These are phyloP conservation scores for Penicillium sp. DNA, from an alignment of 2,329 filamentous ascomycete species.

Conservation along the genomic window DNA sequence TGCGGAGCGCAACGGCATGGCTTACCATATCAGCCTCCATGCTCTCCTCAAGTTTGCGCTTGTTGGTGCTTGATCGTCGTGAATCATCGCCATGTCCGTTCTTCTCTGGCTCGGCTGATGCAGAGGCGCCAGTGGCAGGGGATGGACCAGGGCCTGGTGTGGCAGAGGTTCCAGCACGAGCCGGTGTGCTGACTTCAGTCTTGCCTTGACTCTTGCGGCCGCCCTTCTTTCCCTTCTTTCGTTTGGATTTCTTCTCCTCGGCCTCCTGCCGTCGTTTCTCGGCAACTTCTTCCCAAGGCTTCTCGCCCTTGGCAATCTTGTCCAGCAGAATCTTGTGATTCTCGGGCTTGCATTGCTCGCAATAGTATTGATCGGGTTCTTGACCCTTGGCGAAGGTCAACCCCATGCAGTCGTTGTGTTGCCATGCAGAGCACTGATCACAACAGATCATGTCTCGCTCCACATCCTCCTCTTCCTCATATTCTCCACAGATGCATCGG, in stretches of 20 bases:
- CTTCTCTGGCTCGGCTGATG: conserved; percentile 29
- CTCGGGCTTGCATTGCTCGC: conserved; percentile 83
- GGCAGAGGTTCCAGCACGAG: conserved; percentile 30
- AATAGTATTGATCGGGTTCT: conserved; percentile 83
- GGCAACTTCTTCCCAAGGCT: conserved; percentile 77
- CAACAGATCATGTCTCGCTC: conserved; percentile 95
- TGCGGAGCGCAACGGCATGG: not conserved
- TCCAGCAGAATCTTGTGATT: conserved; percentile 80
- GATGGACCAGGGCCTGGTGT: conserved; percentile 29
- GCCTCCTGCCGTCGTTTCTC: conserved; percentile 64
- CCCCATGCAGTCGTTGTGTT: conserved; percentile 95
- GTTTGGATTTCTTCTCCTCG: conserved; percentile 58
- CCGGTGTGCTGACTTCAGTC: conserved; percentile 47
- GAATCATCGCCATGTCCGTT: conserved; percentile 28
- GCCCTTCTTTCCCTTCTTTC: conserved; percentile 56
- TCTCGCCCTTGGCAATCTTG: conserved; percentile 76
- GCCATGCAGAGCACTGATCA: conserved; percentile 90
- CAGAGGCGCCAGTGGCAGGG: conserved; percentile 25
- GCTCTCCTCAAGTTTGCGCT: conserved; percentile 48
- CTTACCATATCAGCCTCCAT: conserved; percentile 39
- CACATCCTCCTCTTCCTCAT: conserved; percentile 80
- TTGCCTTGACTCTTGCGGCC: conserved; percentile 63
- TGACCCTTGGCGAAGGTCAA: conserved; percentile 75
- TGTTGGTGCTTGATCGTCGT: conserved; percentile 38
- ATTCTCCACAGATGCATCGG: conserved; percentile 88